Conservation (phyloP, 441 rosid species). For the Pelargonium citronellum region DNA sequence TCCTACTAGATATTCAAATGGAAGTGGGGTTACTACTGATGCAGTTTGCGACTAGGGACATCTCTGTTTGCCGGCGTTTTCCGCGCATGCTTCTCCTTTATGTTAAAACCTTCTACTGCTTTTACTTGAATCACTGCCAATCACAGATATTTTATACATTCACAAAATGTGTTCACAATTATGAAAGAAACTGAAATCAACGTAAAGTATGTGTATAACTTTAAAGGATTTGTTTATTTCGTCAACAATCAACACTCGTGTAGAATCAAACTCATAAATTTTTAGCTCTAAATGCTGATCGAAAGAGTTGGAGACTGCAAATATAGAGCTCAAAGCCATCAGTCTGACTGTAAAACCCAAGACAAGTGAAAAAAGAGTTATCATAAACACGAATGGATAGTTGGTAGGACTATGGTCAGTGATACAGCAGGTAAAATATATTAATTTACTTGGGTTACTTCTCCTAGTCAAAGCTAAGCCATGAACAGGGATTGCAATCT, state of each 20-base stretch:
- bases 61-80: neutral
- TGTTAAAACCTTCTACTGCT: neutral
- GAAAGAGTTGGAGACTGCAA: conserved; percentile 76
- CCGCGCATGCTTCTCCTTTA: neutral
- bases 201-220: neutral
- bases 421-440: neutral
- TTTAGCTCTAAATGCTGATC: neutral
- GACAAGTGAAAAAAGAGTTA: neutral
- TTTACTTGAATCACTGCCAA: neutral
- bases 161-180: neutral
- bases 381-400: neutral
- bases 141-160: neutral
- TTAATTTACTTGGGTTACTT: neutral
- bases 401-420: neutral
- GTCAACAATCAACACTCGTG: too few species aligned
- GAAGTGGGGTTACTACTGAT: neutral
- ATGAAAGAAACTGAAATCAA: neutral
- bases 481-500: neutral
- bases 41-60: neutral
- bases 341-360: conserved; percentile 55
- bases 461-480: neutral
- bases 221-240: neutral
- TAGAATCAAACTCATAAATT: neutral
- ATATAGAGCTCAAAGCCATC: conserved; percentile 87
- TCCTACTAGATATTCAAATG: neutral